Evolutionary conservation across 768 basidiomycete species (phyloP).

Genomic region (Serendipita indica): DNA sequence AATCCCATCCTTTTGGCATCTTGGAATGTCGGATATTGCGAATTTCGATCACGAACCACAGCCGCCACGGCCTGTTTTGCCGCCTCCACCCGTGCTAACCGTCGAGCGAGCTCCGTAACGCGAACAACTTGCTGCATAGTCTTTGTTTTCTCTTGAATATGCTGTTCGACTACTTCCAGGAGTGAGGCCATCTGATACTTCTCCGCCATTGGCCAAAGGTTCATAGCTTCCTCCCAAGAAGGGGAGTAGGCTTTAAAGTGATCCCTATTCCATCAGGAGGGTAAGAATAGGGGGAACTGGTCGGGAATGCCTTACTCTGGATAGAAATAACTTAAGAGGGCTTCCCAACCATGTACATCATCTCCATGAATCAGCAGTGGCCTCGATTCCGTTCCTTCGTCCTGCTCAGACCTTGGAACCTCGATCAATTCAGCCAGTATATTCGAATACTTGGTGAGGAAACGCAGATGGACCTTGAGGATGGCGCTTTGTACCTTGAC

Average conservation of each 20-base stretch:
- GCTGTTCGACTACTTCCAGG: too few relatives aligned
- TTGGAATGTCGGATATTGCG: neutral
- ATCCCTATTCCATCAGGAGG: neutral
- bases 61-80: neutral
- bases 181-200: neutral
- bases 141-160: neutral
- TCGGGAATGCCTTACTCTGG: neutral
- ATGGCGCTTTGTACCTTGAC: neutral
- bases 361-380: neutral
- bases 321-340: neutral
- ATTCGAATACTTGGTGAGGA: neutral
- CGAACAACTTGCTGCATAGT: neutral
- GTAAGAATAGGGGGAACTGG: neutral
- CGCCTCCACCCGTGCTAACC: neutral
- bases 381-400: neutral
- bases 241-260: neutral
- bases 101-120: neutral
- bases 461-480: neutral
- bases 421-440: neutral
- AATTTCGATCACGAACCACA: neutral
- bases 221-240: neutral
- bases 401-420: neutral
- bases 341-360: neutral
- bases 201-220: neutral
- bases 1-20: neutral